phyloP scores from a whole-genome alignment of 768 basidiomycete species.

The Russula sp. region DNA sequence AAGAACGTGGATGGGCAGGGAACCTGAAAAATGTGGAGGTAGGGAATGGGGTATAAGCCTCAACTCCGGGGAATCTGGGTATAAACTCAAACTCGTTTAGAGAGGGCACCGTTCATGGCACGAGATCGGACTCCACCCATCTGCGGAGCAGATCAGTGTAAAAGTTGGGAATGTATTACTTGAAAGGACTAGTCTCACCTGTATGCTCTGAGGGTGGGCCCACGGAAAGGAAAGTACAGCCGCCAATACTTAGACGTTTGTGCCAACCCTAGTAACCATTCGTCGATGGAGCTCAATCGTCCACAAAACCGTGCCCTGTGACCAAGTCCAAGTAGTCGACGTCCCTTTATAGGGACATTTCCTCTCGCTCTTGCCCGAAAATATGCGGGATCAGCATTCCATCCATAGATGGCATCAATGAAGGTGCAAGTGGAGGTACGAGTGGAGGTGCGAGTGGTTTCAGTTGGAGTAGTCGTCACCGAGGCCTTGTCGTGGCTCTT shows the following conservation, averaged over 20 bases:
- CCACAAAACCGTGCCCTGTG: no score
- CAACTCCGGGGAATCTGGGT: not conserved
- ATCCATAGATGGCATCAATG: not conserved
- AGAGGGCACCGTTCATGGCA: no score
- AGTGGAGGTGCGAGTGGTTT: not conserved
- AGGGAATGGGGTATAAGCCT: conserved; percentile 3
- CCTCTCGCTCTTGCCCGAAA: not conserved
- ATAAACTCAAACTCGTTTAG: not conserved
- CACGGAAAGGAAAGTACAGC: no score
- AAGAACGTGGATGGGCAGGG: conserved; percentile 10
- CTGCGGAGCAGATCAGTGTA: no score
- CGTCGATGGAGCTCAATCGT: no score
- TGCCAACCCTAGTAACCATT: no score
- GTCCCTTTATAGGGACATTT: not conserved
- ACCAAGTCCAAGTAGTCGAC: not conserved
- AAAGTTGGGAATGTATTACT: no score
- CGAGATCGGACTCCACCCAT: no score
- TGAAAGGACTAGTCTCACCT: no score
- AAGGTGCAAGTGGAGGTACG: not conserved
- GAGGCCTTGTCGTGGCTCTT: not conserved
- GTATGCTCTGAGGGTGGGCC: no score
- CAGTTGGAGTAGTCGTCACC: no score
- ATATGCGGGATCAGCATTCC: not conserved
- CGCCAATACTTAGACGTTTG: no score
- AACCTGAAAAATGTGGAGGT: conserved; percentile 13